Percentiles rank a stretch among this genome's conserved stretches.
Conservation (phyloP, 1,139 yeast species). For the Yamadazyma friedrichii region DNA sequence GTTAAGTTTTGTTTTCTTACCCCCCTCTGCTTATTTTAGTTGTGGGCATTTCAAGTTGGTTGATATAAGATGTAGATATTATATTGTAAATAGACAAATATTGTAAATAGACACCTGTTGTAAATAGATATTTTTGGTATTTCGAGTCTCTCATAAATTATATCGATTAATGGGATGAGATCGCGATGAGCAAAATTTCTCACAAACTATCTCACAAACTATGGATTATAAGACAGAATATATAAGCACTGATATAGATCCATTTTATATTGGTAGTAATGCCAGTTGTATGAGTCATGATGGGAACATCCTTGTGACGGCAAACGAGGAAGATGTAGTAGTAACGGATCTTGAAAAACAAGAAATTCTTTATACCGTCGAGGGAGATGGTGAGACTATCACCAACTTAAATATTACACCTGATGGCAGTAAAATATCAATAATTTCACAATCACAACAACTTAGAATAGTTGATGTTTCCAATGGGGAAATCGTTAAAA, state of each 20-base stretch:
- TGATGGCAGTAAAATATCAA: slow-evolving; percentile 67
- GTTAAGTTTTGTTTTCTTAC: not conserved
- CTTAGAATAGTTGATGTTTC: slow-evolving; percentile 60
- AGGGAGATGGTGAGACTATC: slow-evolving; percentile 83
- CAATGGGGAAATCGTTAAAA: slow-evolving; percentile 48
- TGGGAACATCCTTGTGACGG: slow-evolving; percentile 74
- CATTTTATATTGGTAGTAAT: slow-evolving; percentile 85
- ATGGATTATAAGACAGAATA: slow-evolving; percentile 29
- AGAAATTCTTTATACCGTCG: slow-evolving; percentile 57
- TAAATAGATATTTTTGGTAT: no score
- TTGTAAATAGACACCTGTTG: not conserved
- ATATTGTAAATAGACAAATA: slow-evolving; percentile 3
- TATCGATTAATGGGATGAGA: not conserved
- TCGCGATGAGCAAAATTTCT: slow-evolving; percentile 4
- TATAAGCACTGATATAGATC: slow-evolving; percentile 42
- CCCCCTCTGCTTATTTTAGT: not conserved
- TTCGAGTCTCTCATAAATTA: not conserved
- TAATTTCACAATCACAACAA: slow-evolving; percentile 82
- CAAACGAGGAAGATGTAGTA: slow-evolving; percentile 70
- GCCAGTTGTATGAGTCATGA: slow-evolving; percentile 67
- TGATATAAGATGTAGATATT: no score
- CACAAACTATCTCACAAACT: not conserved
- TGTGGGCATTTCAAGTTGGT: no score
- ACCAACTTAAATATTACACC: slow-evolving; percentile 78
- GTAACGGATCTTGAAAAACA: slow-evolving; percentile 64